These are phyloP conservation scores for Tribonema minus DNA, from an alignment of 108 stramenopile genomes.

Conservation along the genomic window DNA sequence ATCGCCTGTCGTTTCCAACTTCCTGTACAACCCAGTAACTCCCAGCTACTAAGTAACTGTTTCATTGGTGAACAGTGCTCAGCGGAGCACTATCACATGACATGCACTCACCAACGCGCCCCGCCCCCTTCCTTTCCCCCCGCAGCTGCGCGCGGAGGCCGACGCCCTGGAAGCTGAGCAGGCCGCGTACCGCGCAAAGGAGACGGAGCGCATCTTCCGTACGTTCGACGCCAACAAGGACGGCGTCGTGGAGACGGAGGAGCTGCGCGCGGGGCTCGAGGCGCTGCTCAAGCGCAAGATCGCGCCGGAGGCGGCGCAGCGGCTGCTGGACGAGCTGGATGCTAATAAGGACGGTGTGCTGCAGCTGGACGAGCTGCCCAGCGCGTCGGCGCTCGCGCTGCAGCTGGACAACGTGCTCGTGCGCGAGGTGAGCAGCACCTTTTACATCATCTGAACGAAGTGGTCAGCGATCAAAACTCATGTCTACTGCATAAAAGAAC, in stretches of 20 bases:
- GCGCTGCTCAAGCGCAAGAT: not conserved
- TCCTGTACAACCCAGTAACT: too few species aligned
- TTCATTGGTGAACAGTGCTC: too few species aligned
- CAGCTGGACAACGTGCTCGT: too few species aligned
- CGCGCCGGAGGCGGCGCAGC: not conserved
- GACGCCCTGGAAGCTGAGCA: not conserved
- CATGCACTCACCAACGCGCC: not conserved
- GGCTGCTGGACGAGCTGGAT: not conserved
- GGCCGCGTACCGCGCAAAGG: not conserved
- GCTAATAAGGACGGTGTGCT: not conserved
- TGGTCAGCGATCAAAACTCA: too few species aligned
- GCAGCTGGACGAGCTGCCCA: not conserved
- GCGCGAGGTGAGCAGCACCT: too few species aligned
- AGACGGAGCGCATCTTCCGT: not conserved
- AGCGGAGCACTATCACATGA: too few species aligned
- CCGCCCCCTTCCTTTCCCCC: not conserved
- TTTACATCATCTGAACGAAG: too few species aligned
- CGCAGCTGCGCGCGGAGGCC: not conserved
- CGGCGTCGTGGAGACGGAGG: not conserved
- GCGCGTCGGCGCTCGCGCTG: not conserved
- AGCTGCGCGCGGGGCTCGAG: not conserved
- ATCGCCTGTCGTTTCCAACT: too few species aligned
- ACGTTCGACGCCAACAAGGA: not conserved
- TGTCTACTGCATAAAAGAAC: too few species aligned
- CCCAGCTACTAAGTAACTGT: too few species aligned